A percentile compares a stretch with the other conserved stretches of the same genome.
These are phyloP conservation scores for Aspergillus ustus DNA, from an alignment of 2,329 filamentous ascomycete species.

Conservation along the genomic window DNA sequence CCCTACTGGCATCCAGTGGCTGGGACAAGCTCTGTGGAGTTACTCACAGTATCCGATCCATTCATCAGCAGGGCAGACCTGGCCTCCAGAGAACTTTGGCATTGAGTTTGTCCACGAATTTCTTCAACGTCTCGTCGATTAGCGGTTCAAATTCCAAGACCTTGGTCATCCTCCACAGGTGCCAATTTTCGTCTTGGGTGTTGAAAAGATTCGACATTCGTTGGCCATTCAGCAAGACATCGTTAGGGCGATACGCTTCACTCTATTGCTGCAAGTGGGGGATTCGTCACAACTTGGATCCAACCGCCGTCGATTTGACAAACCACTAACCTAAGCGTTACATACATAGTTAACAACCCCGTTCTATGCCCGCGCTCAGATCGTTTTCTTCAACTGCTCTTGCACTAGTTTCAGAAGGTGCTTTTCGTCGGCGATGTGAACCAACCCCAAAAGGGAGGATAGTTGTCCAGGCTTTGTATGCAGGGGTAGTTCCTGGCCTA, in stretches of 20 bases:
- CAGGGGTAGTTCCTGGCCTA: conserved; percentile 1
- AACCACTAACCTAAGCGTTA: no score
- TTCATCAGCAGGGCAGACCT: conserved; percentile 16
- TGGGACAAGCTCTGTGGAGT: background rate
- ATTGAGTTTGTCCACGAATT: conserved; percentile 30
- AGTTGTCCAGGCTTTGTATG: background rate
- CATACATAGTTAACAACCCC: no score
- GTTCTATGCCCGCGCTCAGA: background rate
- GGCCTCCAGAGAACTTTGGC: conserved; percentile 21
- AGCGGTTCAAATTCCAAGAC: conserved; percentile 32
- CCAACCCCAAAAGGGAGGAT: background rate
- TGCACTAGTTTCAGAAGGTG: no score
- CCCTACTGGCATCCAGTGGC: background rate
- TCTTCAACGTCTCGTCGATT: conserved; percentile 32
- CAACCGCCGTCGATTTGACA: no score
- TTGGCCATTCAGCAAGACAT: conserved; percentile 31
- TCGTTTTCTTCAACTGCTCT: no score
- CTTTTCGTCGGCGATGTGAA: conserved; percentile 59
- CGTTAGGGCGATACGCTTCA: conserved; percentile 34
- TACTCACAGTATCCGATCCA: conserved; percentile 19
- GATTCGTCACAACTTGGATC: background rate
- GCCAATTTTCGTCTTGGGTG: conserved; percentile 33
- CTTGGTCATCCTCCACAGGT: conserved; percentile 34
- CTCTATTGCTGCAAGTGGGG: conserved; percentile 22
- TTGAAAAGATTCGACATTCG: conserved; percentile 34